Evolutionary conservation across 495 filamentous ascomycete species (phyloP).

Genomic region (Penicillium nucicola): DNA sequence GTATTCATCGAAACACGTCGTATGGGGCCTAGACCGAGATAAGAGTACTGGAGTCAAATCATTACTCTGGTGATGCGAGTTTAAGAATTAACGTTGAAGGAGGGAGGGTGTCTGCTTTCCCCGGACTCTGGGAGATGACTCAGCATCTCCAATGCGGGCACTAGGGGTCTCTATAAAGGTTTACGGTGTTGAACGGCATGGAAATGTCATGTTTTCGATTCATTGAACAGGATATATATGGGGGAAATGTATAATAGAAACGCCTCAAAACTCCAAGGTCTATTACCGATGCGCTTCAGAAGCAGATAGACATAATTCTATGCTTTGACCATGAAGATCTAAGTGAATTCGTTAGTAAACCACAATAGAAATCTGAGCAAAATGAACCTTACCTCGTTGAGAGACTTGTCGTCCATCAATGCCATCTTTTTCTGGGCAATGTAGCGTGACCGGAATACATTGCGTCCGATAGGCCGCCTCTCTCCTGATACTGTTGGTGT

Average conservation of each 20-base stretch:
- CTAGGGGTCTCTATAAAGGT: too few relatives aligned
- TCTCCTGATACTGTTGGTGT: conserved; percentile 32
- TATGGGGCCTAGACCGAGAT: not conserved
- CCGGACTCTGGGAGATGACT: conserved; percentile 11
- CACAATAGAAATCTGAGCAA: not conserved
- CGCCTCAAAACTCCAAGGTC: conserved; percentile 2
- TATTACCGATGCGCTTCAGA: conserved; percentile 3
- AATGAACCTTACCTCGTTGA: conserved; percentile 64
- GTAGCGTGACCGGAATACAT: conserved; percentile 64
- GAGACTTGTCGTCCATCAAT: conserved; percentile 63
- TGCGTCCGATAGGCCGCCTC: conserved; percentile 49
- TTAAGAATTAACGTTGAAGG: not conserved
- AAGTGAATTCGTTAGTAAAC: conserved; percentile 30
- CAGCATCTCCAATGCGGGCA: not conserved
- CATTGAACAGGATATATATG: not conserved
- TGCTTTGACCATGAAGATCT: conserved; percentile 76
- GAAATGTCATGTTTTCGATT: not conserved
- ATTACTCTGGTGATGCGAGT: not conserved
- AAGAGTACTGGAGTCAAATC: not conserved
- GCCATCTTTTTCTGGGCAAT: conserved; percentile 79
- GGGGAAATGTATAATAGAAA: not conserved
- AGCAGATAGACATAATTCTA: conserved; percentile 12
- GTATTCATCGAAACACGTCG: not conserved
- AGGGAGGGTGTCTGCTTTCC: conserved; percentile 13
- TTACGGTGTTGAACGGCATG: too few relatives aligned